Evolutionary conservation across 257 asterid species (phyloP), one percentile per base, ranked within the genome.

Genomic region (Nicotiana obtusifolia): DNA sequence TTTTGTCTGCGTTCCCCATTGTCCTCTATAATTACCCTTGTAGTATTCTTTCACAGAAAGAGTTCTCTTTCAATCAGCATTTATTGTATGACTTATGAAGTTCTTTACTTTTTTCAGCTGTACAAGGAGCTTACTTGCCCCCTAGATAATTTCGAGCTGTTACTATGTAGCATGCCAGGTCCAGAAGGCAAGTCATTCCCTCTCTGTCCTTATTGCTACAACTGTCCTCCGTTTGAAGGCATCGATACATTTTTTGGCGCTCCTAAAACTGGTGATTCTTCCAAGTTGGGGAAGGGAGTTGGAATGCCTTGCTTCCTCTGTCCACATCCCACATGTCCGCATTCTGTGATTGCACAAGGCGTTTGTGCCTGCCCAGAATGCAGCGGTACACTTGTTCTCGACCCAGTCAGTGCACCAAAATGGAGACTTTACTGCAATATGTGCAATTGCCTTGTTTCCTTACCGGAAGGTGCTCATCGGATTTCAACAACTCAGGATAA

Each of bases 261-360:
- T 81, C 53, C 92, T 76, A 94, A 89, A 86, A 82, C 86, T 5
- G 90, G 85, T 13, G 90, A 84, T 59, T 82, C 92, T 22, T 84
- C 44, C 56, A 88, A 87, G 81, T 59, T 81, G 60, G 94, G 98
- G 30, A 94, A 94, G 86, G 98, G 98, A 75, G 97, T 88, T 4
- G 98, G 98, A 65, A 94, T 94, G 98, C 97, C 98, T 20, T 94
- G 98, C 81, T 91, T 91, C 90, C 97, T 91, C 68, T 94, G 98
- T 84, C 98, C 97, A 49, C 98, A 94, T 83, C 95, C 98, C 4
- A 90, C 97, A 0, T 94, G 98, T 85, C 92, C 59, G 75, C 98
- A 94, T 83, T 94, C 98, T 59, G 82, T 94, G 91, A 88, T 93
- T 71, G 86, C 97, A 15, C 95, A 89, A 87, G 98, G 98, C 15